Evolutionary conservation across 169 alveolate species (phyloP), one percentile per base, ranked within the genome.

Genomic region (Plasmodium cynomolgi): DNA sequence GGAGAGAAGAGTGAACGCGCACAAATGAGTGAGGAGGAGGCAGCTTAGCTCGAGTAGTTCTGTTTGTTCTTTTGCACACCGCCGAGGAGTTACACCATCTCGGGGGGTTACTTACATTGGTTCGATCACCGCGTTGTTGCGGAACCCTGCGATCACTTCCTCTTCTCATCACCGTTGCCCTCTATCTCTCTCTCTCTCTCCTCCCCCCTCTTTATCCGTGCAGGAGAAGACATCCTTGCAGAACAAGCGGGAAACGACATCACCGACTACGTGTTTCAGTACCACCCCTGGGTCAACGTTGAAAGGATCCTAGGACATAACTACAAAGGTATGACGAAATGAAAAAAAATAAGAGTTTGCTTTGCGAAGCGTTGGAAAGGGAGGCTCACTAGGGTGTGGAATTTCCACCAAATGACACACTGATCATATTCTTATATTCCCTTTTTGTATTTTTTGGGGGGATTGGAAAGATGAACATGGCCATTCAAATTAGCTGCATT

Each of bases 221-320:
- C 23, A 95, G 97, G 97, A n/a, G 58, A 94, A 39, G 92, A 93
- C 6, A 92, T 91, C 39, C 83, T 95, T 6, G n/a, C 84, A 71
- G 93, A 91, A 15, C 79, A 91, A 81, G 94, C 97, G 8, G 97
- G 97, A 34, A 88, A 41, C 39, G 96, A 95, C 71, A 7, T 95
- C 39, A 95, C 97, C 47, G 93, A 82, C 9, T 77, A 77, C 29
- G 94, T 95, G 73, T 29, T 62, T 56, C 77, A 71, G 17, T 50
- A 83, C 23, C 97, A 95, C 56, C 95, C 95, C 1, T 95, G 96
- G 96, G 97, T 95, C 11, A 95, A 95, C 74, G 95, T 88, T 1
- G 96, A 93, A 47, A 47, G 79, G 58, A 75, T 95, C 54, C 84
- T 95, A 68, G 88, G 88, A 84, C 62, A 93, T 75, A 50, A 75